These are phyloP conservation scores for Penicillium pancosmium DNA, from an alignment of 495 filamentous ascomycete species.

Conservation along the genomic window DNA sequence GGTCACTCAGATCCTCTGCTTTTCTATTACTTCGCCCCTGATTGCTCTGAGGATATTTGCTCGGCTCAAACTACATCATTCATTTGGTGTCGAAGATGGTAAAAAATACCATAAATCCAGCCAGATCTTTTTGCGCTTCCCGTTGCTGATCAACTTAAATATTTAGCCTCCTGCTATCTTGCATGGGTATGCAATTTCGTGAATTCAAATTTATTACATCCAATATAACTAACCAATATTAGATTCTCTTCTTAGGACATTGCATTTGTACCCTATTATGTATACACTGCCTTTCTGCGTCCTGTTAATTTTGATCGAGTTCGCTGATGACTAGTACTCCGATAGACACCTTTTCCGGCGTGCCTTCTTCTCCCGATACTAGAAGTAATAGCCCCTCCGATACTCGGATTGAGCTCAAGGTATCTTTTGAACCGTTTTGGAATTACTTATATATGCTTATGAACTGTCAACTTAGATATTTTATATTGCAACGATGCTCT, in stretches of 20 bases:
- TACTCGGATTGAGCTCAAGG: background rate
- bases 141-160: no score
- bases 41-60: slow-evolving; percentile 1
- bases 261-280: slow-evolving; percentile 1
- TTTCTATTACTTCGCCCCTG: background rate
- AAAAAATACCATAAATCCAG: background rate
- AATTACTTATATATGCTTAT: background rate
- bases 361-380: background rate
- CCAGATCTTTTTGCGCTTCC: no score
- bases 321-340: background rate
- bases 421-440: background rate
- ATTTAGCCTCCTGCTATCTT: slow-evolving; percentile 2
- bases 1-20: slow-evolving; percentile 7
- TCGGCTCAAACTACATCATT: slow-evolving; percentile 2
- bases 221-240: background rate
- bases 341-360: background rate
- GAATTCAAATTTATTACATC: background rate
- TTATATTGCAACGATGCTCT: slow-evolving; percentile 32
- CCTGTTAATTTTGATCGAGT: background rate
- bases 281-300: background rate
- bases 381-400: background rate
- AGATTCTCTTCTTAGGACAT: slow-evolving; percentile 7
- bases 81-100: slow-evolving; percentile 7
- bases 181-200: slow-evolving; percentile 1
- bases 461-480: slow-evolving; percentile 5